phyloP scores from a whole-genome alignment of 2,329 filamentous ascomycete genomes.

The Pseudogymnoascus sp. region DNA sequence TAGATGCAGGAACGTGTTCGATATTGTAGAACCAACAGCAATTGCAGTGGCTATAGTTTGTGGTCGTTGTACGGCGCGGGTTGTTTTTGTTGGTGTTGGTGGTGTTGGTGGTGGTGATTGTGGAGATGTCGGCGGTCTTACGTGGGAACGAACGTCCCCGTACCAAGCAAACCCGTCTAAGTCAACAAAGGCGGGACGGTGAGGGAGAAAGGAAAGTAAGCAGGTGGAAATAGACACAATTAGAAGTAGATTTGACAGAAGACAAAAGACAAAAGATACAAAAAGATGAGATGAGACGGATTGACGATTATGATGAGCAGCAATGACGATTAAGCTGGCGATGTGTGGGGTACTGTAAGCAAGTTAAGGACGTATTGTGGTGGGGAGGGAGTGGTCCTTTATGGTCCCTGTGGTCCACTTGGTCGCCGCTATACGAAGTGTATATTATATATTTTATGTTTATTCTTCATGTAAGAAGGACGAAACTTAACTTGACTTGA shows the following conservation, averaged over 20 bases:
- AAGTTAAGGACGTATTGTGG: not conserved
- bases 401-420: not conserved
- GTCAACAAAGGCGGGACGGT: not conserved
- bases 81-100: not conserved
- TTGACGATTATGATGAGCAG: not conserved
- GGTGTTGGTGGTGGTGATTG: not conserved
- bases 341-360: not conserved
- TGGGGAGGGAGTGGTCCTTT: not conserved
- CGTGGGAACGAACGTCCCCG: not conserved
- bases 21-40: not conserved
- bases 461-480: not conserved
- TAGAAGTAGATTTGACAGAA: not conserved
- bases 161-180: constrained; percentile 3
- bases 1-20: not conserved
- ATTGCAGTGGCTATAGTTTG: not conserved
- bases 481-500: not conserved
- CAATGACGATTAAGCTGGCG: not conserved
- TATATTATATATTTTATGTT: not conserved
- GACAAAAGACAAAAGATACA: not conserved
- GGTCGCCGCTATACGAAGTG: not conserved
- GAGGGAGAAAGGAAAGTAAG: not conserved
- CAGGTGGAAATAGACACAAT: not conserved
- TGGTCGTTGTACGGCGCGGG: not conserved
- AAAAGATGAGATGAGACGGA: not conserved
- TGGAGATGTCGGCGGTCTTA: not conserved